Evolutionary conservation across 176 grass and related monocot species (phyloP), one percentile per base, ranked within the genome.

Genomic region (Ampelocalamus luodianensis): DNA sequence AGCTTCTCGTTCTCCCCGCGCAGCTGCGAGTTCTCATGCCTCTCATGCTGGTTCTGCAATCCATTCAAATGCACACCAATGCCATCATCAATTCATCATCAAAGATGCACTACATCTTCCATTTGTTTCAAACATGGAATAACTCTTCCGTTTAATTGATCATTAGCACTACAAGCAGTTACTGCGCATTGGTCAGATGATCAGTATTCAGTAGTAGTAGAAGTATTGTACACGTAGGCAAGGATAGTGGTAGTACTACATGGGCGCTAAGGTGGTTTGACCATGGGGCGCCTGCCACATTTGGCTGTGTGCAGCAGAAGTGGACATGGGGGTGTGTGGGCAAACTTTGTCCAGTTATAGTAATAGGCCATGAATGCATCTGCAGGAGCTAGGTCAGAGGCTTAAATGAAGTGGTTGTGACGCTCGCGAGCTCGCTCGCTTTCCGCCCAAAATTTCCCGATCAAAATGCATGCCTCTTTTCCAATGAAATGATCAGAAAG

Each of bases 11-110:
- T 94, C 5, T 94, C 93, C 18, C 82, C 37, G 1, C 93, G 74
- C 51, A 94, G 90, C 85, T 88, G 87, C n/a, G 69, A 82, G 90
- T 94, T 94, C 93, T 94, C 93, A 0, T 88, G 83, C 77, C 93
- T 24, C 86, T 95, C 93, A 45, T 95, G 90, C 40, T 95, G 93
- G 65, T 90, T 92, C 93, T 95, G 79, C 60, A 72, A 5, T 1
- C 4, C 15, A 14, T 16, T 4, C 11, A 6, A 63, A 71, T 32
- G 13, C 32, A 64, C 58, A 51, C 4, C 73, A 65, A 46, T n/a
- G 63, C 32, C 10, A 54, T 42, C 71, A 75, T 32, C 46, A 23
- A 3, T 58, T n/a, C 20, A 50, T 65, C 7, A 26, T 44, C 49
- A 53, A 18, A 23, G 9, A 13, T 6, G 22, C 5, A 26, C 18